Conservation (phyloP, 2,329 filamentous ascomycete species). For the Neofusicoccum umdonicola region DNA sequence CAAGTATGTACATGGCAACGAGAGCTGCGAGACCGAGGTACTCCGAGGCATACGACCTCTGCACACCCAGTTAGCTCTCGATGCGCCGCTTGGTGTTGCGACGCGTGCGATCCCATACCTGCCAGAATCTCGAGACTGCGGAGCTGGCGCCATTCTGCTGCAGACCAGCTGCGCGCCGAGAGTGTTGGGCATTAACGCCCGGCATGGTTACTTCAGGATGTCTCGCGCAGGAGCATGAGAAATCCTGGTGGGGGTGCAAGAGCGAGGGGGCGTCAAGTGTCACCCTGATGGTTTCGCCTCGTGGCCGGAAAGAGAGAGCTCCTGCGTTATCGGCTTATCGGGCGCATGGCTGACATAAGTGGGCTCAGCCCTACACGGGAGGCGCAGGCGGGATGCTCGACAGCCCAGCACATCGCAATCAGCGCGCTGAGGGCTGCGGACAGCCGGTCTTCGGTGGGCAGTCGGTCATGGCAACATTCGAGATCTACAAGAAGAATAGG, state of each 20-base stretch:
- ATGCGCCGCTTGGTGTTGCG: background rate
- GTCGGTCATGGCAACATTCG: background rate
- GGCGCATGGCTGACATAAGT: background rate
- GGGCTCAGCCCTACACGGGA: background rate
- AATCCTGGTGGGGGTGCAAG: background rate
- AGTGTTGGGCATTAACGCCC: constrained; percentile 7
- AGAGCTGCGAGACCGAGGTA: constrained; percentile 76
- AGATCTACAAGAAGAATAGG: background rate
- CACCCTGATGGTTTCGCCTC: constrained; percentile 7
- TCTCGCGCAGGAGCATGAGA: background rate
- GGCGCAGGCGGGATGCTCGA: background rate
- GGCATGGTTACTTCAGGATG: constrained; percentile 4
- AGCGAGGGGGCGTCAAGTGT: background rate
- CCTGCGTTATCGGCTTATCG: background rate
- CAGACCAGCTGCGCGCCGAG: constrained; percentile 12
- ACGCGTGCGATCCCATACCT: background rate
- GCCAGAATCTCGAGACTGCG: constrained; percentile 15
- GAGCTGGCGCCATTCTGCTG: constrained; percentile 11
- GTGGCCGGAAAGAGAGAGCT: background rate
- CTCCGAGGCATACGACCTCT: constrained; percentile 84
- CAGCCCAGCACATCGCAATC: constrained; percentile 1
- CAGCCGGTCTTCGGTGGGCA: no score
- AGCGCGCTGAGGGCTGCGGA: background rate
- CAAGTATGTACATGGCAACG: constrained; percentile 64
- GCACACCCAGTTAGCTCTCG: constrained; percentile 20